A percentile compares a stretch with the other conserved stretches of the same genome.
Evolutionary conservation across 1,139 yeast species (phyloP).

Genomic region (Magnusiomyces paraingens): DNA sequence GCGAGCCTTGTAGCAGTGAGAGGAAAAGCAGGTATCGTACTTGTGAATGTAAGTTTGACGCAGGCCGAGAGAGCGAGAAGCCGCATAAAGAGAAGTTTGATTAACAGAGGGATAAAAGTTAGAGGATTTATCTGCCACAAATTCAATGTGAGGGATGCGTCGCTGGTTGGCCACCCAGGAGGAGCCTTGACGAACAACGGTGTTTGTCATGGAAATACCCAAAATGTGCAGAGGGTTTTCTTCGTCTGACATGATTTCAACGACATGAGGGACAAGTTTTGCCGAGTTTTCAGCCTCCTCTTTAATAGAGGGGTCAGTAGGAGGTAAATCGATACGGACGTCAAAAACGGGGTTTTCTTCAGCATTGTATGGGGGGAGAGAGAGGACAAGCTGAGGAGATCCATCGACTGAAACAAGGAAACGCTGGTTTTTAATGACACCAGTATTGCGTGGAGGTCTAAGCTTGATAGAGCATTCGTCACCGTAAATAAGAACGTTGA

Average conservation of each 20-base stretch:
- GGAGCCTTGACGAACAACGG: slow-evolving; percentile 12
- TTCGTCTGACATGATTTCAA: slow-evolving; percentile 15
- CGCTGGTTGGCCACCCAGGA: slow-evolving; percentile 12
- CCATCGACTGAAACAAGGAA: slow-evolving; percentile 14
- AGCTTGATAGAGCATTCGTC: slow-evolving; percentile 14
- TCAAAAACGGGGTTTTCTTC: slow-evolving; percentile 15
- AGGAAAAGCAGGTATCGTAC: slow-evolving; percentile 12
- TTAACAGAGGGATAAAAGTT: slow-evolving; percentile 5
- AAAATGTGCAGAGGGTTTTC: slow-evolving; percentile 10
- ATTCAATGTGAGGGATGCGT: slow-evolving; percentile 15
- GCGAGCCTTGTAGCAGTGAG: slow-evolving; percentile 6
- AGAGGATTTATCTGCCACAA: slow-evolving; percentile 12
- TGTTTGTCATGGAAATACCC: slow-evolving; percentile 13
- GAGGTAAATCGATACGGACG: slow-evolving; percentile 10
- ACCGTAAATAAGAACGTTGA: slow-evolving; percentile 16
- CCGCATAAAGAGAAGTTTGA: slow-evolving; percentile 11
- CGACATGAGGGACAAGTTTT: slow-evolving; percentile 12
- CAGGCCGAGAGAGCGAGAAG: slow-evolving; percentile 11
- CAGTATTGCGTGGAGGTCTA: slow-evolving; percentile 7
- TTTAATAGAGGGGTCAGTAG: neutral
- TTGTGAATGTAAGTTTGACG: slow-evolving; percentile 11
- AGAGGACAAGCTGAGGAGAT: slow-evolving; percentile 9
- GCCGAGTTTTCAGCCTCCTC: slow-evolving; percentile 4
- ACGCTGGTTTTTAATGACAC: slow-evolving; percentile 8
- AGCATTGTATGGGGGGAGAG: slow-evolving; percentile 15